These are phyloP conservation scores for Penicillium desertorum DNA, from an alignment of 495 filamentous ascomycete species.

Conservation along the genomic window DNA sequence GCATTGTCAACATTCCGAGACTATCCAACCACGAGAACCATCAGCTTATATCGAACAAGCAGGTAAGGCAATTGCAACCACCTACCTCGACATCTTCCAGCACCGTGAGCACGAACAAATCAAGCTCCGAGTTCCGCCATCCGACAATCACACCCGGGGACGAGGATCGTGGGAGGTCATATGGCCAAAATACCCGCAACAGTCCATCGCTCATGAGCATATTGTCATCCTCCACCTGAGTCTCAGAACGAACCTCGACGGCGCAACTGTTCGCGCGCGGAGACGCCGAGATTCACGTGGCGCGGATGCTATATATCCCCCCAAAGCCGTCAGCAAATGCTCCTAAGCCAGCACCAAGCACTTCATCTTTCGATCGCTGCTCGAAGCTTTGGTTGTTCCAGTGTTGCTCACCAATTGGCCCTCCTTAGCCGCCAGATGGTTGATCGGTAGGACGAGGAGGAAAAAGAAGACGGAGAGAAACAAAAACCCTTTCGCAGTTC, in stretches of 20 bases:
- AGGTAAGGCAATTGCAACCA: slow-evolving; percentile 1
- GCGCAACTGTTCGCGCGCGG: slow-evolving; percentile 91
- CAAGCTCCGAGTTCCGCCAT: slow-evolving; percentile 89
- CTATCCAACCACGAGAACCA: slow-evolving; percentile 34
- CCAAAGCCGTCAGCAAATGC: slow-evolving; percentile 15
- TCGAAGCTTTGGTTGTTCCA: not conserved
- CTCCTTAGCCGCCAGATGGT: slow-evolving; percentile 69
- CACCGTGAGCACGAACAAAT: slow-evolving; percentile 86
- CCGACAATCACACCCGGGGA: slow-evolving; percentile 84
- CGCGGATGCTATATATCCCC: slow-evolving; percentile 70
- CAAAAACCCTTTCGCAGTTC: slow-evolving; percentile 71
- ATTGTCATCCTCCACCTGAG: slow-evolving; percentile 70
- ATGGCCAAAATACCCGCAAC: slow-evolving; percentile 98
- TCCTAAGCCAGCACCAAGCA: not conserved
- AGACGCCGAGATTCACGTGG: slow-evolving; percentile 76
- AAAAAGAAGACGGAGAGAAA: slow-evolving; percentile 76
- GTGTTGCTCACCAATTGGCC: slow-evolving; percentile 55
- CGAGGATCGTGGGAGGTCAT: slow-evolving; percentile 72
- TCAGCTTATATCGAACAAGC: slow-evolving; percentile 12
- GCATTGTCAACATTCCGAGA: slow-evolving; percentile 80
- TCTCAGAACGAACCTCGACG: slow-evolving; percentile 89
- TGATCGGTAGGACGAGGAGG: slow-evolving; percentile 69
- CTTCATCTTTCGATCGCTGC: not conserved
- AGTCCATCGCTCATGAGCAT: slow-evolving; percentile 80
- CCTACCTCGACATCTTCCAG: slow-evolving; percentile 86